phyloP scores from a whole-genome alignment of 495 filamentous ascomycete species.

The Lindgomyces ingoldianus region DNA sequence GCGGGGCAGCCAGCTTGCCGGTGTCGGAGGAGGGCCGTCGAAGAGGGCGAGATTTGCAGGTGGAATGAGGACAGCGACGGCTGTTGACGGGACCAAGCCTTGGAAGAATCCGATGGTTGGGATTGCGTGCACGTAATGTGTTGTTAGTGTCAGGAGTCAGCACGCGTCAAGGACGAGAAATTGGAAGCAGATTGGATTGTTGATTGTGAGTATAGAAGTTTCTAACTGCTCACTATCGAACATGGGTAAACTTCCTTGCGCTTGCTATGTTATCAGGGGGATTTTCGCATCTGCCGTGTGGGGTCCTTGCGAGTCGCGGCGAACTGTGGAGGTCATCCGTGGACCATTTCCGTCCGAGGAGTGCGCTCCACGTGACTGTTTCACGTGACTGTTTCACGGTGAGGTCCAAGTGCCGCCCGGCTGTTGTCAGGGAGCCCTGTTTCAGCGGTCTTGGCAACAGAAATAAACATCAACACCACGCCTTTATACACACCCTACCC shows the following conservation, averaged over 20 bases:
- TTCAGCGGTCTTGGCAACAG: neutral
- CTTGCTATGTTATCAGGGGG: neutral
- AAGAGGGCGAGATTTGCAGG: neutral
- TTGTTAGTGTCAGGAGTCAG: neutral
- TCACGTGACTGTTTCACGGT: neutral
- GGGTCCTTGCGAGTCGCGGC: no score
- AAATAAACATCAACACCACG: conserved; percentile 14
- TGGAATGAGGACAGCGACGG: neutral
- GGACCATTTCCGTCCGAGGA: no score
- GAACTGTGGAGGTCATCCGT: no score
- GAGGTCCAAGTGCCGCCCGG: no score
- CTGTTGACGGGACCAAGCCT: neutral
- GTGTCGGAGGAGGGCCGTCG: conserved; percentile 7
- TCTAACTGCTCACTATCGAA: neutral
- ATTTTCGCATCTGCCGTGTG: neutral
- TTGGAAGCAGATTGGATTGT: neutral
- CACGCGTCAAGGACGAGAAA: neutral
- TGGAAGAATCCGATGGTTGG: neutral
- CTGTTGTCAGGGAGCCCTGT: conserved; percentile 1
- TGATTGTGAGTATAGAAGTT: neutral
- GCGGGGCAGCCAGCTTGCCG: conserved; percentile 35
- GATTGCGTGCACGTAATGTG: neutral
- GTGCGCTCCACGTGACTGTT: neutral
- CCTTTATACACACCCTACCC: no score
- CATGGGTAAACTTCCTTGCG: neutral